A percentile compares a stretch with the other conserved stretches of the same genome.
phyloP scores from a whole-genome alignment of 2,329 filamentous ascomycete genomes.

The Aspergillus sp. region DNA sequence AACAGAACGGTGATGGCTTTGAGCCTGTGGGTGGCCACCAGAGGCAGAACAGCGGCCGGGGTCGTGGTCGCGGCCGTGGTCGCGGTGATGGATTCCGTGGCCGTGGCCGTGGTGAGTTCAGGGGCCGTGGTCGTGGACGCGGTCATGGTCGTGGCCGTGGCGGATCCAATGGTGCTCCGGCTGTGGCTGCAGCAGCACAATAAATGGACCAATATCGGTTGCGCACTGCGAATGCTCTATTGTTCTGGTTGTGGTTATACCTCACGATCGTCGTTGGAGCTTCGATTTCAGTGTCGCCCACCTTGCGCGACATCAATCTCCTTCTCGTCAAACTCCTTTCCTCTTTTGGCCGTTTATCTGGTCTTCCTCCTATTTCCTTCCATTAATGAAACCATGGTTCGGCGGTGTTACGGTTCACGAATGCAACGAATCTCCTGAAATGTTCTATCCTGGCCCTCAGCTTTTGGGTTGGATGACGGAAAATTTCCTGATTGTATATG shows the following conservation, averaged over 20 bases:
- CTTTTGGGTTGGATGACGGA: constrained; percentile 10
- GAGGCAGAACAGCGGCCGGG: constrained; percentile 29
- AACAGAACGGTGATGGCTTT: constrained; percentile 29
- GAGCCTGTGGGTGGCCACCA: constrained; percentile 29
- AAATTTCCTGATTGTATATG: constrained; percentile 24
- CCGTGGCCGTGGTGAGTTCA: constrained; percentile 29
- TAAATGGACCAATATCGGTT: constrained; percentile 1
- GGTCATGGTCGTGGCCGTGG: constrained; percentile 24
- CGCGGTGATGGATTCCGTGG: constrained; percentile 33
- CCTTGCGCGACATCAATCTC: background rate
- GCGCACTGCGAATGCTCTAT: background rate
- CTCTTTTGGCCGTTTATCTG: background rate
- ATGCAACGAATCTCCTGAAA: constrained; percentile 26
- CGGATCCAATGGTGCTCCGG: constrained; percentile 20
- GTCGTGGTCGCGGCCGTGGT: constrained; percentile 28
- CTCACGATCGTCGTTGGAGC: background rate
- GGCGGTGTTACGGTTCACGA: constrained; percentile 32
- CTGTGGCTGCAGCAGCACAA: constrained; percentile 14
- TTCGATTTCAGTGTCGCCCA: background rate
- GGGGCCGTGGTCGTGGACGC: constrained; percentile 34
- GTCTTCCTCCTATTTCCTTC: constrained; percentile 7
- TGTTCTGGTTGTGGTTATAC: background rate
- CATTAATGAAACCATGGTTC: constrained; percentile 16
- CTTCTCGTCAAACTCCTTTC: constrained; percentile 4
- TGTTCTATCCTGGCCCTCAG: background rate